These are phyloP conservation scores for Claviceps digitariae DNA, from an alignment of 2,329 filamentous ascomycete species.

Conservation along the genomic window DNA sequence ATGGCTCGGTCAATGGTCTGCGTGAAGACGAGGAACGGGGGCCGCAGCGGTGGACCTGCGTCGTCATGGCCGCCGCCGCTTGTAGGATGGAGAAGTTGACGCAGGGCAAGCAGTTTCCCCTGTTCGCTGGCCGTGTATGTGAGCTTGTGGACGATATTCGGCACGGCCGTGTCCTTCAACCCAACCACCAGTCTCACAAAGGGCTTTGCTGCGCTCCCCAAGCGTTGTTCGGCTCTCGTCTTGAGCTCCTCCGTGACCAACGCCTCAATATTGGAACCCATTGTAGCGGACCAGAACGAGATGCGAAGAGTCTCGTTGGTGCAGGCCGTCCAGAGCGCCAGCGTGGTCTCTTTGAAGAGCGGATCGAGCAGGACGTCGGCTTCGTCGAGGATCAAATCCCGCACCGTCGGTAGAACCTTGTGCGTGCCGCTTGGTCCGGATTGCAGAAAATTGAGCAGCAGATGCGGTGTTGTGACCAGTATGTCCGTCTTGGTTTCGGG, in stretches of 20 bases:
- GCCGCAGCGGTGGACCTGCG: constrained; percentile 51
- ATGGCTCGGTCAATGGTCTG: constrained; percentile 88
- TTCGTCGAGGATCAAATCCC: constrained; percentile 74
- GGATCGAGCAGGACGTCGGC: constrained; percentile 88
- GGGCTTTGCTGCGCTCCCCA: constrained; percentile 27
- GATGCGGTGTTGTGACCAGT: constrained; percentile 33
- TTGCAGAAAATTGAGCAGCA: constrained; percentile 62
- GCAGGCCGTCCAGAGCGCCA: constrained; percentile 72
- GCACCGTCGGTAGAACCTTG: constrained; percentile 50
- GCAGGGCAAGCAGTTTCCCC: constrained; percentile 82
- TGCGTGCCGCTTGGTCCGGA: constrained; percentile 28
- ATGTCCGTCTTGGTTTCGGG: constrained; percentile 23
- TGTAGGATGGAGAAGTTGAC: constrained; percentile 73
- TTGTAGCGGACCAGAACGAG: constrained; percentile 91
- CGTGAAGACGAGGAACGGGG: constrained; percentile 89
- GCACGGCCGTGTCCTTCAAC: constrained; percentile 87
- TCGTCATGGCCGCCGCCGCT: constrained; percentile 27
- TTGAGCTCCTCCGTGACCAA: constrained; percentile 57
- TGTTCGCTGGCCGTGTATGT: constrained; percentile 85
- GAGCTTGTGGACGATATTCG: constrained; percentile 80
- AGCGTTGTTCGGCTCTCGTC: constrained; percentile 30
- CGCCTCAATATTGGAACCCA: constrained; percentile 83
- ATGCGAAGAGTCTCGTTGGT: constrained; percentile 54
- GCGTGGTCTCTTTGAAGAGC: constrained; percentile 78
- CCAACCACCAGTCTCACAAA: constrained; percentile 85